phyloP scores from a whole-genome alignment of 208 protist species.

The Porcisia hertigi region DNA sequence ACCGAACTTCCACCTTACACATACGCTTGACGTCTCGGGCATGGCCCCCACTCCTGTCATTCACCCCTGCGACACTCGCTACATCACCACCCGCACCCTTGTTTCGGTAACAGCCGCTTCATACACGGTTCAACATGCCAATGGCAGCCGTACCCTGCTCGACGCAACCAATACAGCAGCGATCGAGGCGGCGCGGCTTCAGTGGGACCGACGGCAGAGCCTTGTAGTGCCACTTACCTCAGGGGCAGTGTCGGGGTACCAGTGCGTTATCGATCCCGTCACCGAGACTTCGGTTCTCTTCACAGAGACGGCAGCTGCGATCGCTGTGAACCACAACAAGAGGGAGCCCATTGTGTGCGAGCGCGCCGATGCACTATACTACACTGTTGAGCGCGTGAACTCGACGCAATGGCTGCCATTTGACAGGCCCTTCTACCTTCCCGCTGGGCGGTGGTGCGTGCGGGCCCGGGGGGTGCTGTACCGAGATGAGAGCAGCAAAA shows the following conservation, averaged over 20 bases:
- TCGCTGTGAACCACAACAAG: background rate
- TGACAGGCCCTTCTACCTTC: conserved; percentile 55
- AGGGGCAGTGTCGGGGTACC: conserved; percentile 3
- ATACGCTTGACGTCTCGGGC: conserved; percentile 10
- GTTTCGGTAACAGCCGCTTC: conserved; percentile 47
- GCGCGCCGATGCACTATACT: conserved; percentile 34
- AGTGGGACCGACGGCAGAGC: conserved; percentile 32
- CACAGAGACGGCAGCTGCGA: background rate
- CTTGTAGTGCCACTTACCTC: conserved; percentile 21
- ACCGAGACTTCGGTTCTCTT: conserved; percentile 16
- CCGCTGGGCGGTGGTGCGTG: conserved; percentile 80
- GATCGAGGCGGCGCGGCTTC: conserved; percentile 41
- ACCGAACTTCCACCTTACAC: background rate
- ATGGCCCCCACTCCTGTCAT: conserved; percentile 56
- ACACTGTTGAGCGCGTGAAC: conserved; percentile 58
- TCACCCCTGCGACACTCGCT: conserved; percentile 36
- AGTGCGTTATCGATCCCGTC: conserved; percentile 26
- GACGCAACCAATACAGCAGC: conserved; percentile 21
- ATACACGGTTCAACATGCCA: conserved; percentile 34
- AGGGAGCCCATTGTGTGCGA: conserved; percentile 28
- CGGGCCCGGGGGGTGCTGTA: conserved; percentile 45
- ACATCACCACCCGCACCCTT: conserved; percentile 56
- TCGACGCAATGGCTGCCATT: conserved; percentile 61
- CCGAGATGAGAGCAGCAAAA: conserved; percentile 39
- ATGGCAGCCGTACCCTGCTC: conserved; percentile 18